A percentile compares a stretch with the other conserved stretches of the same genome.
These are phyloP conservation scores for Termitomyces sp. DNA, from an alignment of 768 basidiomycete species.

Conservation along the genomic window DNA sequence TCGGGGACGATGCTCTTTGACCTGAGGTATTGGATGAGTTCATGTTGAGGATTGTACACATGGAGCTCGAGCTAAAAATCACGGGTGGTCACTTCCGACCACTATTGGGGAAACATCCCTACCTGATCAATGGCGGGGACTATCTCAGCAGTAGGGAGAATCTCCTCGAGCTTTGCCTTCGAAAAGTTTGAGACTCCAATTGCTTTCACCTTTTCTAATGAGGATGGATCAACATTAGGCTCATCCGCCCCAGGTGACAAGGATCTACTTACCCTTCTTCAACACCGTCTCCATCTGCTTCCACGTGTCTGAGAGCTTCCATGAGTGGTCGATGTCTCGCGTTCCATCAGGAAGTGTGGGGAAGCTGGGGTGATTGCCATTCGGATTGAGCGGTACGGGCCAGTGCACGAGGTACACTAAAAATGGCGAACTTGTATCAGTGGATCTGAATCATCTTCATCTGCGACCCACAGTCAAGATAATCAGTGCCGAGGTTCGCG, in stretches of 20 bases:
- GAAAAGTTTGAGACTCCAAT: slow-evolving; percentile 83
- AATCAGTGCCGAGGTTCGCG: slow-evolving; percentile 75
- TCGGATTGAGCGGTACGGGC: slow-evolving; percentile 73
- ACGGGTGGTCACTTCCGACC: neutral
- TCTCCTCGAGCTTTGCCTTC: slow-evolving; percentile 60
- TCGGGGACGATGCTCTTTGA: slow-evolving; percentile 66
- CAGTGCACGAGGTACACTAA: slow-evolving; percentile 73
- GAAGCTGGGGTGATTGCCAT: slow-evolving; percentile 58
- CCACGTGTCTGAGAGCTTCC: slow-evolving; percentile 76
- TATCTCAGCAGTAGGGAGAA: slow-evolving; percentile 64
- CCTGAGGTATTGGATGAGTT: slow-evolving; percentile 58
- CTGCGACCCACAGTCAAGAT: slow-evolving; percentile 63
- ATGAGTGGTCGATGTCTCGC: slow-evolving; percentile 64
- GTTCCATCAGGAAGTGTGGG: slow-evolving; percentile 59
- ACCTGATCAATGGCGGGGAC: slow-evolving; percentile 75
- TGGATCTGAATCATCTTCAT: slow-evolving; percentile 4
- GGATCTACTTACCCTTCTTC: slow-evolving; percentile 46
- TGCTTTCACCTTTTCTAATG: slow-evolving; percentile 57
- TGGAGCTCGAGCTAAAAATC: slow-evolving; percentile 61
- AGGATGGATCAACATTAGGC: slow-evolving; percentile 6
- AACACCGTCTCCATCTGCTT: slow-evolving; percentile 75
- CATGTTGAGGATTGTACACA: slow-evolving; percentile 72
- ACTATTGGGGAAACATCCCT: neutral
- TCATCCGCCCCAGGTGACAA: neutral
- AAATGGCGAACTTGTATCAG: slow-evolving; percentile 4